Evolutionary conservation across 164 flowering plant species (phyloP).

Genomic region (Sextonia rubra): DNA sequence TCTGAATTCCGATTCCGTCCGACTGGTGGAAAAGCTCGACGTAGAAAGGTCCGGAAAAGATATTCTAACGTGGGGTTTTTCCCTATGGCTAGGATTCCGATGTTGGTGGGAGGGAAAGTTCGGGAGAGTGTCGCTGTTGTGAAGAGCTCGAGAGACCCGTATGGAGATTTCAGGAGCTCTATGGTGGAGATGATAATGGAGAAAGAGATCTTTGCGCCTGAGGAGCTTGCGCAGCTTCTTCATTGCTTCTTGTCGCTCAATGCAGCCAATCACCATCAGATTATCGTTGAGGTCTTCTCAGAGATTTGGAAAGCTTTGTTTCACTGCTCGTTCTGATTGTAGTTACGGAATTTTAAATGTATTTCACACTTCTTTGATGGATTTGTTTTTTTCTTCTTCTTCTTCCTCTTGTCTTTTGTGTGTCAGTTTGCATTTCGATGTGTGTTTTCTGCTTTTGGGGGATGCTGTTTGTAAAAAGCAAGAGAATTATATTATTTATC

Average conservation of each 20-base stretch:
- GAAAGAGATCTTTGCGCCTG: conserved; percentile 51
- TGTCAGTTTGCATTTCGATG: too few relatives aligned
- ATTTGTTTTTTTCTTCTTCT: background rate
- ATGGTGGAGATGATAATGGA: conserved; percentile 89
- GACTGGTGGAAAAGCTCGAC: conserved; percentile 10
- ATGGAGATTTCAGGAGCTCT: conserved; percentile 62
- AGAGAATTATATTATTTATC: too few relatives aligned
- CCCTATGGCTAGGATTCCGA: background rate
- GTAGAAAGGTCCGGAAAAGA: conserved; percentile 17
- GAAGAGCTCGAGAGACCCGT: conserved; percentile 65
- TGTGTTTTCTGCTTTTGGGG: too few relatives aligned
- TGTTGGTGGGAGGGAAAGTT: conserved; percentile 20
- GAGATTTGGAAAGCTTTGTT: conserved; percentile 77
- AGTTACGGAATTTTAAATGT: background rate
- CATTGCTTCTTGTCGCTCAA: conserved; percentile 70
- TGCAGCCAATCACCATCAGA: conserved; percentile 47
- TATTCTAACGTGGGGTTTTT: conserved; percentile 17
- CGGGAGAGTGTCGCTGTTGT: conserved; percentile 64
- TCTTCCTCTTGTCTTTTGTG: background rate
- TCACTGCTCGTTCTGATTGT: conserved; percentile 19
- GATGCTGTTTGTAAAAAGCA: too few relatives aligned
- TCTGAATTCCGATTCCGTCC: conserved; percentile 13
- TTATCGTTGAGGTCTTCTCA: conserved; percentile 58
- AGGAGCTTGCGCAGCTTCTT: conserved; percentile 55
- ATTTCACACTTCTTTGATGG: background rate